These are phyloP conservation scores for Quercus cerris DNA, from an alignment of 306 rosid genomes.

Conservation along the genomic window DNA sequence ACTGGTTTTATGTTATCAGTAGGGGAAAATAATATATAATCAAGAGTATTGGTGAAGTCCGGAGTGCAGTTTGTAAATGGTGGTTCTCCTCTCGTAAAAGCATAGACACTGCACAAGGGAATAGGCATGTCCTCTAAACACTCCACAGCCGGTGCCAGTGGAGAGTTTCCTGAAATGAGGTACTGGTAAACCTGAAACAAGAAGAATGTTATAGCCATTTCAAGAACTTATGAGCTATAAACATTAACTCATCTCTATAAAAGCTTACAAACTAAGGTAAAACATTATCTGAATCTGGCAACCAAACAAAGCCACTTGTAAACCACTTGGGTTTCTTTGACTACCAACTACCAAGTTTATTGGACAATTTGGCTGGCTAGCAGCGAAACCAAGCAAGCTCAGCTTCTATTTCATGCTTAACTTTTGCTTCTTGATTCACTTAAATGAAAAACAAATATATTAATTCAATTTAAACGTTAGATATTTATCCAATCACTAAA, in stretches of 20 bases:
- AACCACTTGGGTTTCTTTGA: background rate
- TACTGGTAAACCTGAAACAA: conserved; percentile 68
- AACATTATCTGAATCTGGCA: background rate
- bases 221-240: background rate
- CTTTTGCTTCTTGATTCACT: too few species aligned
- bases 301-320: background rate
- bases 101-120: conserved; percentile 70
- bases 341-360: background rate
- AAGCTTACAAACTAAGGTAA: background rate
- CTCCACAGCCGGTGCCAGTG: conserved; percentile 28
- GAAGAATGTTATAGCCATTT: conserved; percentile 14
- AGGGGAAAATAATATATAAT: conserved; percentile 66
- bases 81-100: conserved; percentile 70
- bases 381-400: background rate
- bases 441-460: too few species aligned
- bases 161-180: conserved; percentile 57
- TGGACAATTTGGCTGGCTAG: background rate
- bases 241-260: background rate
- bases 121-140: conserved; percentile 51
- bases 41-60: conserved; percentile 81
- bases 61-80: conserved; percentile 93
- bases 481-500: too few species aligned
- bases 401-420: background rate
- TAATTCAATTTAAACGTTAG: too few species aligned
- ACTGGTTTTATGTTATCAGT: conserved; percentile 58